Evolutionary conservation across 1,284 basidiomycete species (phyloP).

Genomic region (Irpex rosettiformis): DNA sequence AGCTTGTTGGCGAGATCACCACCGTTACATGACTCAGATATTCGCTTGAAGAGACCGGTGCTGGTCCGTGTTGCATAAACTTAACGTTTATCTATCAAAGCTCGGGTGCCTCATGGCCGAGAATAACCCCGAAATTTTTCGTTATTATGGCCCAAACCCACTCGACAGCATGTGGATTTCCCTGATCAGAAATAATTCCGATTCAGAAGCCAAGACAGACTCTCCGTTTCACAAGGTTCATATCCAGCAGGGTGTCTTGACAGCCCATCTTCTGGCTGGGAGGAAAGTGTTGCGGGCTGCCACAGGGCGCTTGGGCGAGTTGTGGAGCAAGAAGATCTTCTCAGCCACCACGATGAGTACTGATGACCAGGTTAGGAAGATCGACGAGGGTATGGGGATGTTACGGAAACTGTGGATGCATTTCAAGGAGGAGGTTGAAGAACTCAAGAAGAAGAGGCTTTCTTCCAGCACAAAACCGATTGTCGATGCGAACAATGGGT

Average conservation of each 20-base stretch:
- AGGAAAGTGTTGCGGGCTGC: neutral
- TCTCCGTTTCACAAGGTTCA: neutral
- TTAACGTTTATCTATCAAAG: neutral
- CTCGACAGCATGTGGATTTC: neutral
- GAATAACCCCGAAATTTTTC: neutral
- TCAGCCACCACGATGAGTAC: neutral
- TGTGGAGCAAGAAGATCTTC: neutral
- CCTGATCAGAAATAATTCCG: neutral
- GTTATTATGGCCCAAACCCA: neutral
- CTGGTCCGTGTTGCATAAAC: neutral
- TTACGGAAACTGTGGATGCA: too few species aligned
- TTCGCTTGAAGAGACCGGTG: neutral
- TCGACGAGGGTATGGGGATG: too few species aligned
- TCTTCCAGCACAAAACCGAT: too few species aligned
- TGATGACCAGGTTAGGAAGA: too few species aligned
- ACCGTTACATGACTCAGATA: neutral
- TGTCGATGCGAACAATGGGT: too few species aligned
- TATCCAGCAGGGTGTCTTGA: neutral
- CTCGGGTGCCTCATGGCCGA: neutral
- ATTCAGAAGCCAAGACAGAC: neutral
- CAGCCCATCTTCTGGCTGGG: neutral
- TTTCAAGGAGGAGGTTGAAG: too few species aligned
- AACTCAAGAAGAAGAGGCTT: too few species aligned
- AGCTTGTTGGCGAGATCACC: neutral
- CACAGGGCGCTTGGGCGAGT: too few species aligned